Percentiles rank a stretch among this genome's conserved stretches.
Conservation (phyloP, 495 filamentous ascomycete genomes). For the Collariella sp. region DNA sequence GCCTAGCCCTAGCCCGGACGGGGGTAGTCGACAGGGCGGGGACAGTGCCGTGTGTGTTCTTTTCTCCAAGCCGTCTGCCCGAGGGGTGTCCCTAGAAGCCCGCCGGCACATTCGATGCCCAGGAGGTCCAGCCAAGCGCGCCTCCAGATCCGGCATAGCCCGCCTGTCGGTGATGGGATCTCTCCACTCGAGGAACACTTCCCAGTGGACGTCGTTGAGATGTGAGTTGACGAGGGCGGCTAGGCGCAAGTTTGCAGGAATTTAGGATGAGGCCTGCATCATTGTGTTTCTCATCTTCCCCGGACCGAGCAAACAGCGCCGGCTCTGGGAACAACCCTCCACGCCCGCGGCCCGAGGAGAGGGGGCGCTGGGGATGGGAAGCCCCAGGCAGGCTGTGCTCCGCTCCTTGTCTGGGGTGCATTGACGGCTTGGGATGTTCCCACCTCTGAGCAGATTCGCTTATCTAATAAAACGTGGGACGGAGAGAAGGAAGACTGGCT, state of each 20-base stretch:
- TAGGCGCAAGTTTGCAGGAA: conserved; percentile 1
- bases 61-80: not conserved
- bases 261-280: not conserved
- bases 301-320: too few species aligned
- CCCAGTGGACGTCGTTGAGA: not conserved
- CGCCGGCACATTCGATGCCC: conserved; percentile 2
- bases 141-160: conserved; percentile 18
- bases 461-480: too few species aligned
- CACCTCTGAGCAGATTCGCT: too few species aligned
- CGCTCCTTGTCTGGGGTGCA: too few species aligned
- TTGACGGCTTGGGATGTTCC: too few species aligned
- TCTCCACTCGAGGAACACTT: not conserved
- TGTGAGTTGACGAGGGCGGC: not conserved
- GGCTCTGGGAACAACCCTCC: too few species aligned
- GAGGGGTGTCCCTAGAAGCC: not conserved
- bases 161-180: conserved; percentile 1
- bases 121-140: conserved; percentile 8
- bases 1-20: not conserved
- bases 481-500: too few species aligned
- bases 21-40: too few species aligned
- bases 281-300: not conserved
- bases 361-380: too few species aligned
- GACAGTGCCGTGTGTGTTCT: not conserved
- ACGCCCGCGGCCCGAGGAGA: too few species aligned
- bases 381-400: too few species aligned